Base-by-base conservation (phyloP, 352 stramenopile species). In the Pythium oligandrum region DNA sequence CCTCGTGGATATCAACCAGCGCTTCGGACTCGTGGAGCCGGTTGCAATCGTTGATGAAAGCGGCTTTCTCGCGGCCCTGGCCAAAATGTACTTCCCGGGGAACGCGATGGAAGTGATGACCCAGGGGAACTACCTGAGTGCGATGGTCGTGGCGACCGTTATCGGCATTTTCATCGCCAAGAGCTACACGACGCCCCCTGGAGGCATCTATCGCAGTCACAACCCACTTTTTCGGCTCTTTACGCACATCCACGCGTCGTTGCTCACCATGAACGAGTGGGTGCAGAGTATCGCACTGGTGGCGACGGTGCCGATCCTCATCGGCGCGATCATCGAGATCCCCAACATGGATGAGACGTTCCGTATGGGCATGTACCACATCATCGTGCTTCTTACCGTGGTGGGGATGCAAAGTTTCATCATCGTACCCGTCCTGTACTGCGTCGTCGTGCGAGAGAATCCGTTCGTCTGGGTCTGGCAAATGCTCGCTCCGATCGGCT, bases 231-330 rank as follows among this genome's bases (percentile, higher is more conserved):
- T 86, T 32, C 64, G 74, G 4, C 64, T 87, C 4, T 69, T 83
- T 42, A 74, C 78, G 55, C 78, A 89, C 51, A 37, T 86, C 34
- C 86, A 84, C 63, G 52, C 70, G 5, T 69, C 78, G 48, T 55
- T 89, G 30, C 76, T 83, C 40, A 71, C 64, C 10, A 79, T 87
- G 54, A 50, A 75, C 33, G 71, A 87, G 37, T 85, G 74, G 75
- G 43, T 86, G 48, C 73, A 89, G 61, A 66, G 57, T 30, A 40
- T 83, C 36, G 64, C 69, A 33, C 56, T 86, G 10, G 46, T 78
- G 39, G 73, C 78, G 11, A 75, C 68, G 4, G 39, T 84, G 8
- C 73, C 73, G 10, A 66, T 90, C 44, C 55, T 75, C n/a, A 51
- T 76, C 8, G 69, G 73, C 6, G 73, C 73, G 0, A 54, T 81